Evolutionary conservation across 345 rosid genomes (phyloP), one percentile per base, ranked within the genome.

Genomic region (Fremontodendron californicum): DNA sequence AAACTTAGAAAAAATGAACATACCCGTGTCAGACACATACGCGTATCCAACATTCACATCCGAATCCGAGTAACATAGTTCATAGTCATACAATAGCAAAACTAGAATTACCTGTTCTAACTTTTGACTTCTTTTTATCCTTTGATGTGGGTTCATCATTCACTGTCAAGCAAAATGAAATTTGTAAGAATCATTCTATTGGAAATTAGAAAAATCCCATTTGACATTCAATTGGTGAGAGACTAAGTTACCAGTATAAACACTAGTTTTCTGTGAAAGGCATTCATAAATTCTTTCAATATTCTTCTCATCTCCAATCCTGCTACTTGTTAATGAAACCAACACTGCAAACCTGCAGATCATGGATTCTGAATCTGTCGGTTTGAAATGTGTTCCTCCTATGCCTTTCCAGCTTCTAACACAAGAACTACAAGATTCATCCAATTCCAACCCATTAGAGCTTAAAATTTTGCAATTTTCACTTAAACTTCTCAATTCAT

Each of bases 281-380:
- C 88, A 89, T 69, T 52, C 33, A 52, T 78, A 75, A 73, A 84
- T 58, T 29, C 64, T 74, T 58, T 63, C 49, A 4, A 76, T 78
- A 62, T 70, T 72, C 15, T 70, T 72, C 15, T 60, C 51, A 48
- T 89, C 90, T 58, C 46, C 82, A 73, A 80, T 77, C 78, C 79
- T 70, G 0, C 55, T 68, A 81, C 90, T 84, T 60, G 78, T 87
- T 54, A 83, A 67, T n/a, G 86, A 57, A 18, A 87, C 73, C 67
- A 86, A 55, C 42, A 81, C 83, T 4, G 88, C 81, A 78, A 86
- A 86, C 72, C 88, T 84, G 25, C 91, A 88, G 54, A 81, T 52
- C 43, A 45, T 21, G 27, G 78, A 45, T 55, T 65, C 57, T 3
- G 42, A 11, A 42, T 45, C 51, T 2, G 45, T 27, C 66, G 73